Conservation (phyloP, 2,329 filamentous ascomycete species). For the Pestalotiopsis sp. region DNA sequence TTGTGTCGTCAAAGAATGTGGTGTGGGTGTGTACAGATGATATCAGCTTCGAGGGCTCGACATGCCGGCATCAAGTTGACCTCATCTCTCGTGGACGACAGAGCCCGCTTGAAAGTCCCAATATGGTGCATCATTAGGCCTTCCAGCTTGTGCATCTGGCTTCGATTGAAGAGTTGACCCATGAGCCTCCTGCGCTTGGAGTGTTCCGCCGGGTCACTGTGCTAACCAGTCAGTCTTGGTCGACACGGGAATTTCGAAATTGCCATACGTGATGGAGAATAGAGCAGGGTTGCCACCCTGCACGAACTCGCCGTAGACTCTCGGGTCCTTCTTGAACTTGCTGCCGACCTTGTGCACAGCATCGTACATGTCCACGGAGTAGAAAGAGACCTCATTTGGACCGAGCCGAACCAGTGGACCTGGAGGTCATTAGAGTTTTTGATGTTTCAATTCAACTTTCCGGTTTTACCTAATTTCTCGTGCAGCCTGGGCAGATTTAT, state of each 20-base stretch:
- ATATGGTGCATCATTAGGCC: slow-evolving; percentile 3
- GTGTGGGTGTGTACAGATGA: not conserved
- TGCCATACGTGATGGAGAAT: slow-evolving; percentile 4
- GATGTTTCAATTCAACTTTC: not conserved
- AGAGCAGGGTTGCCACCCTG: slow-evolving; percentile 5
- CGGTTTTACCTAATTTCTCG: not conserved
- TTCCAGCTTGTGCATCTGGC: slow-evolving; percentile 6
- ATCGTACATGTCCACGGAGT: slow-evolving; percentile 7
- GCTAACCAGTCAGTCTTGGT: not conserved
- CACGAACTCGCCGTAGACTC: slow-evolving; percentile 7
- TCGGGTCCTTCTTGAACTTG: slow-evolving; percentile 8
- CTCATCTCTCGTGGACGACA: not conserved
- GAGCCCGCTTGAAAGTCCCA: not conserved
- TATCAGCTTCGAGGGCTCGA: slow-evolving; percentile 5
- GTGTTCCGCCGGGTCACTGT: slow-evolving; percentile 2
- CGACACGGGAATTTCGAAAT: no score
- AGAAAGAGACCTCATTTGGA: slow-evolving; percentile 42
- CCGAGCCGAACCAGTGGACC: slow-evolving; percentile 36
- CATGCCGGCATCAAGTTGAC: slow-evolving; percentile 2
- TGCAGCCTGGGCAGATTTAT: slow-evolving; percentile 2
- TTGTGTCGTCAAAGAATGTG: not conserved
- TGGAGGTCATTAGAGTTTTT: not conserved
- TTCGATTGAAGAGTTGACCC: slow-evolving; percentile 8
- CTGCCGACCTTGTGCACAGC: slow-evolving; percentile 6
- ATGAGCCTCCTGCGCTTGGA: not conserved